These are phyloP conservation scores for Calcarisporium arbuscula DNA, from an alignment of 2,329 filamentous ascomycete genomes.

Conservation along the genomic window DNA sequence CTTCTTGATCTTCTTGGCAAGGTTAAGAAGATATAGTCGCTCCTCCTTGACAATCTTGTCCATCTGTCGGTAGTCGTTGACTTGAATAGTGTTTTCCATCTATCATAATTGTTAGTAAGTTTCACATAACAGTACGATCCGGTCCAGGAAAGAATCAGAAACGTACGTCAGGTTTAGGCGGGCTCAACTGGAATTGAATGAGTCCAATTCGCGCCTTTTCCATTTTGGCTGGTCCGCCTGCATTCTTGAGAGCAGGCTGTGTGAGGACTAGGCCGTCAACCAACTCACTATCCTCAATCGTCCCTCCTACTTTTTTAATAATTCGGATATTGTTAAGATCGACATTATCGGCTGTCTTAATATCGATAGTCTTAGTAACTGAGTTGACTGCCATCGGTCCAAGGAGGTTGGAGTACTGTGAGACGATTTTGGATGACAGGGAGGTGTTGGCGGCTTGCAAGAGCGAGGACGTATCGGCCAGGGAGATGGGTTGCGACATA, in stretches of 20 bases:
- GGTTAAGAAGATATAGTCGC: conserved; percentile 93
- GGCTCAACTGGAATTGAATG: conserved; percentile 97
- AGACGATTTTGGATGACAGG: conserved; percentile 96
- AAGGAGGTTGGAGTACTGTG: conserved; percentile 89
- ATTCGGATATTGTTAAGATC: conserved; percentile 95
- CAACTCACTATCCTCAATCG: conserved; percentile 97
- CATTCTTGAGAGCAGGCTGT: conserved; percentile 89
- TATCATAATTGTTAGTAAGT: conserved; percentile 28
- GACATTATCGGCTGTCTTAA: conserved; percentile 92
- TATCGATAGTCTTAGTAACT: conserved; percentile 90
- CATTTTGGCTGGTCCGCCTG: conserved; percentile 82
- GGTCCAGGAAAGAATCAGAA: neutral
- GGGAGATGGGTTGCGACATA: conserved; percentile 90
- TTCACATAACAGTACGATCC: conserved; percentile 1
- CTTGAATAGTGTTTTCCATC: conserved; percentile 99
- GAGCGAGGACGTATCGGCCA: conserved; percentile 81
- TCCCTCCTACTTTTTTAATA: conserved; percentile 95
- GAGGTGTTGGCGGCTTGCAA: conserved; percentile 96
- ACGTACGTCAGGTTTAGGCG: conserved; percentile 89
- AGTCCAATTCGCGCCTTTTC: conserved; percentile 96
- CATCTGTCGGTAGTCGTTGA: conserved; percentile 99
- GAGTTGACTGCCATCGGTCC: conserved; percentile 98
- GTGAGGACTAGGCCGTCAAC: conserved; percentile 90
- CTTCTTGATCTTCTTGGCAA: conserved; percentile 99
- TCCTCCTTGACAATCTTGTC: conserved; percentile 99